Conservation (phyloP, 176 grass and related monocot genomes). For the Phoenix roebelenii region DNA sequence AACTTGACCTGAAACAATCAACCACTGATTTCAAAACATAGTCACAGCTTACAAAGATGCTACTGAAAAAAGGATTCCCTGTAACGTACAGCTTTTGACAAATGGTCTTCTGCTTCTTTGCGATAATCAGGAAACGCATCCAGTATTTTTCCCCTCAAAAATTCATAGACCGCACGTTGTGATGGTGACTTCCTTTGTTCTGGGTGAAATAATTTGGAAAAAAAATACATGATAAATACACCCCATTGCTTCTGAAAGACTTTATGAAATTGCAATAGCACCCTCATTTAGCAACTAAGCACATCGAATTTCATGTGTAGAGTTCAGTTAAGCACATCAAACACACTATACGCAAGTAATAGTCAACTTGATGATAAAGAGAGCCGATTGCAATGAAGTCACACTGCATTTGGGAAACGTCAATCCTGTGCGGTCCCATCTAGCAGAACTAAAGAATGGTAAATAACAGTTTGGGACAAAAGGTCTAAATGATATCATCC, state of each 20-base stretch:
- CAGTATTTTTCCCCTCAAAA: conserved; percentile 83
- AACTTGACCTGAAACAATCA: conserved; percentile 78
- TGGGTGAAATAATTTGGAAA: conserved; percentile 19
- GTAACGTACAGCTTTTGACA: conserved; percentile 90
- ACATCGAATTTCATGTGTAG: no score
- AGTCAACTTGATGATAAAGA: no score
- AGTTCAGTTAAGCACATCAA: no score
- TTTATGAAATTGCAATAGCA: not conserved
- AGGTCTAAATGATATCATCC: no score
- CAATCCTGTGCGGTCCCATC: no score
- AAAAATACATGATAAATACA: not conserved
- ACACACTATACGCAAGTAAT: no score
- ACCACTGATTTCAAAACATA: conserved; percentile 12
- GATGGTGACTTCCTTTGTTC: conserved; percentile 66
- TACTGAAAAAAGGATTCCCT: not conserved
- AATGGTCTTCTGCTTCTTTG: conserved; percentile 97
- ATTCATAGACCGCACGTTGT: conserved; percentile 79
- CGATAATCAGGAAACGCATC: conserved; percentile 74
- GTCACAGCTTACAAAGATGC: not conserved
- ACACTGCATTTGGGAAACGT: no score
- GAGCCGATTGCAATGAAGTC: no score
- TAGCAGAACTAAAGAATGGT: no score
- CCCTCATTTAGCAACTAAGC: no score
- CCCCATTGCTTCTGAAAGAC: not conserved
- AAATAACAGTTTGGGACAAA: no score